Evolutionary conservation across 164 flowering plant species (phyloP), one percentile per base, ranked within the genome.

Genomic region (Sedum album): DNA sequence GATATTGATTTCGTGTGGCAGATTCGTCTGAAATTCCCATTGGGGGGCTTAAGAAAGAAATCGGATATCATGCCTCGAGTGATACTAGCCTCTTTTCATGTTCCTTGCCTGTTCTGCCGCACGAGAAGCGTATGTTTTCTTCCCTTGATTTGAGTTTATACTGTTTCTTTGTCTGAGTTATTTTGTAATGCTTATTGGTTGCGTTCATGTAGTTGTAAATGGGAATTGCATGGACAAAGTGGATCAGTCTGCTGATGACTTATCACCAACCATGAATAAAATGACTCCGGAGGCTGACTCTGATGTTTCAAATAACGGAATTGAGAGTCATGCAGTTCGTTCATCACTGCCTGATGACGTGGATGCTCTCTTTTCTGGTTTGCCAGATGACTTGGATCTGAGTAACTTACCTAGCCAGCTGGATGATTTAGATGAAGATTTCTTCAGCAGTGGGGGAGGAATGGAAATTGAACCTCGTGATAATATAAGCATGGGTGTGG

Each of bases 401-500:
- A 81, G 76, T 78, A 84, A 84, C 35, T 73, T 92, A 81, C 85
- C 94, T 74, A 78, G 75, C 76, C 88, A 84, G 60, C 51, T 87
- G 33, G 98, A 88, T 69, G 97, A 95, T 20, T 68, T 88, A 77
- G 99, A 89, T 55, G 99, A 91, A 80, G 99, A 95, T 74, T 64
- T 95, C 69, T 95, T 95, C 79, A 91, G 88, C 25, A 90, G 93
- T 81, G 92, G 93, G 69, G 99, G 99, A 48, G 99, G 97, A 70
- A 73, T 95, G 73, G 99, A 95, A 53, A 73, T 62, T 73, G 93
- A 89, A 71, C 31, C 74, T 30, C 89, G 72, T 18, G 46, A 65
- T 23, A 83, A 74, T 71, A 73, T 84, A 49, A 77, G 74, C 57
- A 60, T 83, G 64, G 80, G 81, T 49, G 31, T 88, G 66, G 76